Evolutionary conservation across 2,329 filamentous ascomycete species (phyloP).

Genomic region (Zymoseptoria passerinii): DNA sequence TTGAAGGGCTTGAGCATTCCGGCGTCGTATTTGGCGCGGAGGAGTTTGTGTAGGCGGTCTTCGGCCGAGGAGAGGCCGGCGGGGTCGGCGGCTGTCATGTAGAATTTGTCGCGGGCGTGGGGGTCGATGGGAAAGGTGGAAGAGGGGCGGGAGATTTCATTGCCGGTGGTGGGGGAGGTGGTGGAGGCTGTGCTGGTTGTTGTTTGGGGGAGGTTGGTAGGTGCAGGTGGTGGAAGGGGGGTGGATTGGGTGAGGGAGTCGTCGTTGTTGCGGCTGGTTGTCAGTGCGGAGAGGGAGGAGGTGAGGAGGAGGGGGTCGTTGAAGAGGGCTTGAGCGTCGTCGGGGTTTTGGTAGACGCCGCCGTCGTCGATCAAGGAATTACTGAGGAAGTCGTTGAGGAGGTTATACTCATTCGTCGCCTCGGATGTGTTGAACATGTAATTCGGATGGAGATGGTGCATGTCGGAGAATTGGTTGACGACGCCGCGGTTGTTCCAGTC

Average conservation of each 20-base stretch:
- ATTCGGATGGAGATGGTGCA: slow-evolving; percentile 86
- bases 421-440: slow-evolving; percentile 95
- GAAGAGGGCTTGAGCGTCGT: slow-evolving; percentile 46
- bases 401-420: slow-evolving; percentile 91
- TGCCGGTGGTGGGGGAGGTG: slow-evolving; percentile 46
- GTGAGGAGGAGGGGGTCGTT: slow-evolving; percentile 48
- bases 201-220: slow-evolving; percentile 36
- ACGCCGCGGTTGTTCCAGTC: slow-evolving; percentile 69
- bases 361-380: slow-evolving; percentile 75
- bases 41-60: slow-evolving; percentile 87
- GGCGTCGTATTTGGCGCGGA: slow-evolving; percentile 93
- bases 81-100: slow-evolving; percentile 92
- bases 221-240: slow-evolving; percentile 24
- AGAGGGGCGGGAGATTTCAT: slow-evolving; percentile 52
- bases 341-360: slow-evolving; percentile 34
- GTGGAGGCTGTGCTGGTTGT: slow-evolving; percentile 55
- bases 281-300: slow-evolving; percentile 34
- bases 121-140: slow-evolving; percentile 56
- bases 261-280: slow-evolving; percentile 37
- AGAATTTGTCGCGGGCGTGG: slow-evolving; percentile 74
- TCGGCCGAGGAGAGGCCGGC: slow-evolving; percentile 79
- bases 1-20: slow-evolving; percentile 94
- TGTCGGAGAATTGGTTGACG: slow-evolving; percentile 83
- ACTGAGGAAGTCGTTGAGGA: slow-evolving; percentile 93
- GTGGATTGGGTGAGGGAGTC: slow-evolving; percentile 9